phyloP scores from a whole-genome alignment of 1,284 basidiomycete genomes.

The Leucoagaricus sp. region DNA sequence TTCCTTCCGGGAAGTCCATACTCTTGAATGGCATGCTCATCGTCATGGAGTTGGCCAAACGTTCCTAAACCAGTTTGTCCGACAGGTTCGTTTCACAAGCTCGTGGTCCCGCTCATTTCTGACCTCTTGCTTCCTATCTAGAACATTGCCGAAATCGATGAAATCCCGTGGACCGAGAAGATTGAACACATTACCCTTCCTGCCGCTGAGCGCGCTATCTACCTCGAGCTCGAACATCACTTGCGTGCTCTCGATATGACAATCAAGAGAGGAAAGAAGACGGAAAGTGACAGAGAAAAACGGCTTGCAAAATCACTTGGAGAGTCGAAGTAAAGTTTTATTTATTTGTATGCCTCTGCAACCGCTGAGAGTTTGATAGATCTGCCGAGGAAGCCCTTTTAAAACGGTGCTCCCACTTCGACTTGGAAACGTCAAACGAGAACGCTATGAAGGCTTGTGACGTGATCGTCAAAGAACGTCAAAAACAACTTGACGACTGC shows the following conservation, averaged over 20 bases:
- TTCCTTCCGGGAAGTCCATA: slow-evolving; percentile 94
- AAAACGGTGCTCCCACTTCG: slow-evolving; percentile 93
- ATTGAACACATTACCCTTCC: slow-evolving; percentile 76
- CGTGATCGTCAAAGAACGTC: slow-evolving; percentile 84
- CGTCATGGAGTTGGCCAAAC: slow-evolving; percentile 82
- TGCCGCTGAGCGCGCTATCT: slow-evolving; percentile 93
- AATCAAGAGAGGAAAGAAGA: slow-evolving; percentile 83
- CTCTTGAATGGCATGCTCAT: slow-evolving; percentile 88
- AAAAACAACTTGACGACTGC: slow-evolving; percentile 79
- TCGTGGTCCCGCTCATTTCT: not conserved
- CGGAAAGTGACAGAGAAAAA: slow-evolving; percentile 88
- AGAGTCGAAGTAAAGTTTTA: slow-evolving; percentile 71
- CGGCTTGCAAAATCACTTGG: slow-evolving; percentile 86
- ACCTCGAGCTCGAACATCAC: slow-evolving; percentile 95
- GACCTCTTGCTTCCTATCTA: slow-evolving; percentile 41
- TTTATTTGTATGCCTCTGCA: not conserved
- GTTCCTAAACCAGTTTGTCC: slow-evolving; percentile 84
- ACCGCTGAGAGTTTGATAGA: slow-evolving; percentile 34
- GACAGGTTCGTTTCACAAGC: slow-evolving; percentile 59
- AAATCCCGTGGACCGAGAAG: slow-evolving; percentile 81
- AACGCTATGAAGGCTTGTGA: slow-evolving; percentile 91
- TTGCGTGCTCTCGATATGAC: slow-evolving; percentile 88
- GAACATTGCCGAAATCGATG: slow-evolving; percentile 97
- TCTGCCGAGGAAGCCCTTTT: slow-evolving; percentile 89
- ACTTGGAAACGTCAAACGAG: slow-evolving; percentile 76